Evolutionary conservation across 257 asterid species (phyloP).

Genomic region (Solanum chaucha): DNA sequence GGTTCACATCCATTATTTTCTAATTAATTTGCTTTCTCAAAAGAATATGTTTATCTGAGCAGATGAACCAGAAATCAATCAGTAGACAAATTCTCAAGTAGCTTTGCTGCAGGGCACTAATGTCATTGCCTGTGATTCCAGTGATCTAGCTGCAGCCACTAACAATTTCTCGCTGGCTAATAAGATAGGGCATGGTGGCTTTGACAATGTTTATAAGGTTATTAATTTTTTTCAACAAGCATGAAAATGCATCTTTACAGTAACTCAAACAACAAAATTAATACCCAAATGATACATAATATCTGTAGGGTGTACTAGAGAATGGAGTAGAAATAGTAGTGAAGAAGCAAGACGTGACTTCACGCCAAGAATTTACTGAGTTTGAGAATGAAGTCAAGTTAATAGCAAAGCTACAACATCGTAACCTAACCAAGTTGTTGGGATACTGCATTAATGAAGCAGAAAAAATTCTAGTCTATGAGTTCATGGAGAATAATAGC

Average conservation of each 20-base stretch:
- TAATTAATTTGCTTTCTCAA: not conserved
- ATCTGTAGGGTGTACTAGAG: slow-evolving; percentile 10
- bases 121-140: not conserved
- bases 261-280: not conserved
- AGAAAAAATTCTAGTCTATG: no score
- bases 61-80: not conserved
- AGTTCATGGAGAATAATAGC: no score
- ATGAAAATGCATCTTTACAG: not conserved
- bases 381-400: no score
- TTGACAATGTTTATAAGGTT: slow-evolving; percentile 39
- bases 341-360: no score
- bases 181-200: slow-evolving; percentile 39
- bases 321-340: slow-evolving; percentile 19
- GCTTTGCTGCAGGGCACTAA: not conserved
- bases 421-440: no score
- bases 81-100: not conserved
- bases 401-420: no score
- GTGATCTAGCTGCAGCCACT: slow-evolving; percentile 23
- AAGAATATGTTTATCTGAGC: not conserved
- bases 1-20: not conserved
- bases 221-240: not conserved
- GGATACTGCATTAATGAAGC: no score
- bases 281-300: not conserved
- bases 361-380: no score
- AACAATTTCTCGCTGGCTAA: slow-evolving; percentile 11